Evolutionary conservation across 768 basidiomycete genomes (phyloP).

Genomic region (Atractiella rhizophila): DNA sequence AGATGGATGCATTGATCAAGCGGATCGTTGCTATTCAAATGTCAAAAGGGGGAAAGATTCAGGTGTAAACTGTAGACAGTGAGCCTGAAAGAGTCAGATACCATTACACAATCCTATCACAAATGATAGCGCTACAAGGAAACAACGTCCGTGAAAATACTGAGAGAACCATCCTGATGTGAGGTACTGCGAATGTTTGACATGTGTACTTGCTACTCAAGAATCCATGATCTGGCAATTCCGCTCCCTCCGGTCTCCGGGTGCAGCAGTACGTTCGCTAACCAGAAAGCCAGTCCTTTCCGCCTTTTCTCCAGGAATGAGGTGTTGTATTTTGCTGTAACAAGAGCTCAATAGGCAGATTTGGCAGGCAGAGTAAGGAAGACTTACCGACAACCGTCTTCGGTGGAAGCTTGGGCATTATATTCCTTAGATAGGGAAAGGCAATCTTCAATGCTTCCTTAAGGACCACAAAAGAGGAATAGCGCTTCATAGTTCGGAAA

Average conservation of each 20-base stretch:
- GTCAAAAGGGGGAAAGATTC: too few relatives aligned
- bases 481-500: conserved; percentile 12
- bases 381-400: conserved; percentile 13
- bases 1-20: too few relatives aligned
- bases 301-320: conserved; percentile 15
- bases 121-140: too few relatives aligned
- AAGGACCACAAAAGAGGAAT: conserved; percentile 15
- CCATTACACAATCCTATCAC: too few relatives aligned
- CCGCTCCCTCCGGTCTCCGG: conserved; percentile 4
- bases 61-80: too few relatives aligned
- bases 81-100: too few relatives aligned
- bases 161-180: too few relatives aligned
- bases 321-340: conserved; percentile 14
- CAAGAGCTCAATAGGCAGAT: neutral
- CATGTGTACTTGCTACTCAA: too few relatives aligned
- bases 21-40: too few relatives aligned
- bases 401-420: conserved; percentile 10
- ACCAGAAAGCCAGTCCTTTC: conserved; percentile 12
- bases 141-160: too few relatives aligned
- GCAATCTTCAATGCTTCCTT: conserved; percentile 8
- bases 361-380: too few relatives aligned
- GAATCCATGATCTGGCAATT: conserved; percentile 4
- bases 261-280: conserved; percentile 7
- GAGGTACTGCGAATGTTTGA: too few relatives aligned
- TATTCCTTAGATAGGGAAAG: conserved; percentile 4